Conservation (phyloP, 1,284 basidiomycete species). For the Apiotrichum sp. region DNA sequence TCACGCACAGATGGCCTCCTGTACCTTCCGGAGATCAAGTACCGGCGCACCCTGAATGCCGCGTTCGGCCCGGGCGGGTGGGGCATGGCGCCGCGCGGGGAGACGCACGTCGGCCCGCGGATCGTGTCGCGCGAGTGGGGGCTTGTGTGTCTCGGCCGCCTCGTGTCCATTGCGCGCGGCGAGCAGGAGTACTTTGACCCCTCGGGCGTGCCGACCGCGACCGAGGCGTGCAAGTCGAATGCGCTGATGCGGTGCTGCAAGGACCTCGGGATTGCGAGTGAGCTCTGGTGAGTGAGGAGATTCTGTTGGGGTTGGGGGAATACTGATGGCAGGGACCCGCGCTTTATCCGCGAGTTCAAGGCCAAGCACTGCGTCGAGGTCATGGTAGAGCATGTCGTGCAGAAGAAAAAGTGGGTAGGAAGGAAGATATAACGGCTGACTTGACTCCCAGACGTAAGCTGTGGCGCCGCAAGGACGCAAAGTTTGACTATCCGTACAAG, state of each 20-base stretch:
- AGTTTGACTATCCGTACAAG: constrained; percentile 79
- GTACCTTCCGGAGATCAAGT: constrained; percentile 97
- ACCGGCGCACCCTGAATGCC: constrained; percentile 85
- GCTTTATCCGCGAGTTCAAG: constrained; percentile 92
- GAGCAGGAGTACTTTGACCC: constrained; percentile 98
- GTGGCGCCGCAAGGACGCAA: constrained; percentile 80
- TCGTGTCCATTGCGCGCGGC: constrained; percentile 85
- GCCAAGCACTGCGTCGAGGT: constrained; percentile 75
- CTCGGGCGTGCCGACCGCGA: constrained; percentile 83
- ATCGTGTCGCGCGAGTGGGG: constrained; percentile 92
- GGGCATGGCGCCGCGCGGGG: constrained; percentile 89
- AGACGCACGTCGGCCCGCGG: constrained; percentile 82
- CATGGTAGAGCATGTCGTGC: constrained; percentile 71
- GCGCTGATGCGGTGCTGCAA: constrained; percentile 98
- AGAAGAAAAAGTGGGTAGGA: constrained; percentile 75
- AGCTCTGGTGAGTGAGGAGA: constrained; percentile 67
- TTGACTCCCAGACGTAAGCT: constrained; percentile 65
- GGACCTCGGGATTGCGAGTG: constrained; percentile 90
- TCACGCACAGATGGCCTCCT: constrained; percentile 70
- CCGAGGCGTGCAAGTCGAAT: constrained; percentile 93
- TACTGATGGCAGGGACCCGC: constrained; percentile 66
- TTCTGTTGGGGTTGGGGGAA: neutral
- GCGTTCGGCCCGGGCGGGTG: constrained; percentile 96
- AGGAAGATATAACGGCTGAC: neutral
- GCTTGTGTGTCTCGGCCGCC: constrained; percentile 81